Percentiles rank a stretch among this genome's conserved stretches.
Evolutionary conservation across 2,329 filamentous ascomycete genomes (phyloP).

Genomic region (Purpureocillium takamizusanense): DNA sequence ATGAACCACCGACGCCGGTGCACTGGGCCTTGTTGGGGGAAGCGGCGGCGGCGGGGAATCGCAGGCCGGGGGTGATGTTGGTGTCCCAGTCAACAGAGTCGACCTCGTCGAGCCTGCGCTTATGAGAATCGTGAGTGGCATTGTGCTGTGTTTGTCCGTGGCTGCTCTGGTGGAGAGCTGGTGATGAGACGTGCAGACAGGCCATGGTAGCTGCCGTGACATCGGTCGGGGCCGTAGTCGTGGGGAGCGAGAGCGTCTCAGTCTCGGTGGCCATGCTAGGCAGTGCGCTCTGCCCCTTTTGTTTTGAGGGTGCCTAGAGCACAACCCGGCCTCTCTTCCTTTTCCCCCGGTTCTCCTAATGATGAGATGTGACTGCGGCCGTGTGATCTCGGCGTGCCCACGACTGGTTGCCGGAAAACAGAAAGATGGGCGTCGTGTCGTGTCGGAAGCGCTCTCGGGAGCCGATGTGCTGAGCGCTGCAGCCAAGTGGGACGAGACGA

Average conservation of each 20-base stretch:
- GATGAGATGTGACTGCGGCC: too few species aligned
- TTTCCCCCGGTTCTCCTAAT: too few species aligned
- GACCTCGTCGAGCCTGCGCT: slow-evolving; percentile 8
- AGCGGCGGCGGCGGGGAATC: slow-evolving; percentile 2
- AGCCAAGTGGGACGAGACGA: too few species aligned
- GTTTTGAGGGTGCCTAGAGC: too few species aligned
- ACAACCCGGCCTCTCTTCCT: too few species aligned
- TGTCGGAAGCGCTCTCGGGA: too few species aligned
- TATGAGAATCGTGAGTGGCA: not conserved
- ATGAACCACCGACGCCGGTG: not conserved
- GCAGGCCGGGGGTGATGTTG: slow-evolving; percentile 11
- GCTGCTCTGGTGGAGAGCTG: not conserved
- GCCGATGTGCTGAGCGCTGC: too few species aligned
- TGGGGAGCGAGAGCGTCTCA: slow-evolving; percentile 20
- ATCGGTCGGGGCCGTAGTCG: slow-evolving; percentile 22
- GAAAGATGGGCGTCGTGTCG: too few species aligned
- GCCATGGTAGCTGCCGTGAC: slow-evolving; percentile 16
- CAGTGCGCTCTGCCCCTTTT: not conserved
- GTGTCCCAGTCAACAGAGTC: slow-evolving; percentile 20
- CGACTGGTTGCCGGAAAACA: too few species aligned
- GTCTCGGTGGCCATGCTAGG: slow-evolving; percentile 19
- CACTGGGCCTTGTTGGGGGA: too few species aligned
- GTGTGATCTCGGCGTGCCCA: too few species aligned
- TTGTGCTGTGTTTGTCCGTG: slow-evolving; percentile 8
- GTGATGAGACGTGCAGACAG: not conserved